phyloP scores from a whole-genome alignment of 192 early-diverging fungal species.

The Entophlyctis helioformis region DNA sequence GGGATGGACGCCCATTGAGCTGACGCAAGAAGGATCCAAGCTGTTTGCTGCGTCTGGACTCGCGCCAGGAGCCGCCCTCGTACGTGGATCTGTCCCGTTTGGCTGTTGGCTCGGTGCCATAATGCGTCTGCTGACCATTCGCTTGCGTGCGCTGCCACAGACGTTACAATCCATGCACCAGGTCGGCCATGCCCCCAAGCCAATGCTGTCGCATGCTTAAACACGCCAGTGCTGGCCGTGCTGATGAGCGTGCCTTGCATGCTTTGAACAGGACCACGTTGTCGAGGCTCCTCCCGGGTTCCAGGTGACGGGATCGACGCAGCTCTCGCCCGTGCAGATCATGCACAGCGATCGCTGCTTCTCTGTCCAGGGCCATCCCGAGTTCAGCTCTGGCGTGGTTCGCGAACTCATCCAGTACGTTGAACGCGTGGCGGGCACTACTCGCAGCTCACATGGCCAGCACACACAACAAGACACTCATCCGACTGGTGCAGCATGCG shows the following conservation, averaged over 20 bases:
- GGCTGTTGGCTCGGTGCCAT: background rate
- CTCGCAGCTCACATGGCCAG: background rate
- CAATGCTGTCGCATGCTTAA: background rate
- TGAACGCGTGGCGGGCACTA: too few species aligned
- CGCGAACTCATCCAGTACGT: conserved; percentile 11
- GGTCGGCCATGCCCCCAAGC: background rate
- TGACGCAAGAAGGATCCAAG: conserved; percentile 14
- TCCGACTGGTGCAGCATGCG: conserved; percentile 2
- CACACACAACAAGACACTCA: background rate
- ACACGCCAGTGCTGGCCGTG: background rate
- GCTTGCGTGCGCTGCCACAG: background rate
- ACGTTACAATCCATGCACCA: conserved; percentile 14
- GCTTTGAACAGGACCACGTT: conserved; percentile 59
- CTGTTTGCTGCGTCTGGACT: conserved; percentile 6
- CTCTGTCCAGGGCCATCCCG: conserved; percentile 63
- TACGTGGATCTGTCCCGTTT: background rate
- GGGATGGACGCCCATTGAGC: conserved; percentile 15
- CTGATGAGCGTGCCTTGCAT: background rate
- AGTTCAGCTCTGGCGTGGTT: conserved; percentile 32
- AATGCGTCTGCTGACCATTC: background rate
- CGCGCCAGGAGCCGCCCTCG: background rate
- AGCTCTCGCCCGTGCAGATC: conserved; percentile 43
- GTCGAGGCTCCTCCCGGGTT: conserved; percentile 49
- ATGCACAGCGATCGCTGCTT: conserved; percentile 43
- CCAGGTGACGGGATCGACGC: conserved; percentile 35